phyloP scores from a whole-genome alignment of 2,329 filamentous ascomycete genomes.

The Clonostachys byssicola region DNA sequence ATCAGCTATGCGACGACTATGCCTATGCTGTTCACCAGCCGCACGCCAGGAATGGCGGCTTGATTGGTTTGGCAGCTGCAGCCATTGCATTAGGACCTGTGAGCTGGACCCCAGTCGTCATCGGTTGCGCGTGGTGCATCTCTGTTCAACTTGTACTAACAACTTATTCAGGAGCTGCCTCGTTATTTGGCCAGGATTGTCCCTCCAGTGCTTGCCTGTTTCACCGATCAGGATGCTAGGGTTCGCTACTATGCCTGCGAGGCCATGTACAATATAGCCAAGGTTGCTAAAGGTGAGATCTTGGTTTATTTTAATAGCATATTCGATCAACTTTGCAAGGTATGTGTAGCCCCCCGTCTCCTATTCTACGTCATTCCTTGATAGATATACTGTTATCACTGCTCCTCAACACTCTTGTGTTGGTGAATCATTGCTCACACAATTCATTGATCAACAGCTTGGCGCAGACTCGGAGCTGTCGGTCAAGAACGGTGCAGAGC shows the following conservation, averaged over 20 bases:
- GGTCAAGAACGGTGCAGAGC: conserved; percentile 95
- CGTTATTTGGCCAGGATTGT: conserved; percentile 92
- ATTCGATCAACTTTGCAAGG: conserved; percentile 95
- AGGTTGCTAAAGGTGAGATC: conserved; percentile 97
- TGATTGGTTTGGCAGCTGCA: conserved; percentile 92
- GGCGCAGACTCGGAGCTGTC: conserved; percentile 94
- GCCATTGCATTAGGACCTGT: conserved; percentile 92
- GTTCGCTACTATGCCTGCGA: conserved; percentile 98
- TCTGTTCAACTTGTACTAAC: not conserved
- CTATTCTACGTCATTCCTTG: not conserved
- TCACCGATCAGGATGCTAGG: conserved; percentile 94
- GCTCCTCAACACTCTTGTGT: too few relatives aligned
- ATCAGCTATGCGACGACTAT: conserved; percentile 96
- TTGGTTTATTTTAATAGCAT: conserved; percentile 97
- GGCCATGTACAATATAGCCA: conserved; percentile 99
- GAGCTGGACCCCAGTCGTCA: conserved; percentile 30
- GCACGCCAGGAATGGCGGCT: conserved; percentile 90
- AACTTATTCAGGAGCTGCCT: conserved; percentile 69
- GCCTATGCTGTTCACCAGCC: conserved; percentile 96
- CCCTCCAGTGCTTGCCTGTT: conserved; percentile 93
- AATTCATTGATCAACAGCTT: conserved; percentile 49
- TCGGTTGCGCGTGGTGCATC: too few relatives aligned
- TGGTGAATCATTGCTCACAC: conserved; percentile 1
- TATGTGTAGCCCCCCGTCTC: conserved; percentile 27
- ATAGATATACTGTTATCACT: not conserved